Conservation (phyloP, 441 rosid species). For the Mallotus repandus region DNA sequence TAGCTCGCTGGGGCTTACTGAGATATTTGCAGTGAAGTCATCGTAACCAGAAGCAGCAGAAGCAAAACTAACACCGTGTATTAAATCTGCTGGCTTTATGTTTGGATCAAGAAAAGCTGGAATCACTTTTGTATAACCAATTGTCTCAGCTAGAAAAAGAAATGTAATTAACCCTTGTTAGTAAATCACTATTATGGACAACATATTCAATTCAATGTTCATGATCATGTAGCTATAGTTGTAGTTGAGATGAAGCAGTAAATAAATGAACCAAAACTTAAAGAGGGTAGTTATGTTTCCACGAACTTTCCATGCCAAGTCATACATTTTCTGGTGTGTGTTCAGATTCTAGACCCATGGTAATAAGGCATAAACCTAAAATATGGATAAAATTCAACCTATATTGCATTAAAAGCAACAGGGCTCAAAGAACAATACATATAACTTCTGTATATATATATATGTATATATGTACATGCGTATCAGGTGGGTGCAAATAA, state of each 20-base stretch:
- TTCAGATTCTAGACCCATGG: no score
- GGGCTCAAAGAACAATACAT: not conserved
- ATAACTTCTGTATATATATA: no score
- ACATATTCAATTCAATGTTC: not conserved
- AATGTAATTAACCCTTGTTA: no score
- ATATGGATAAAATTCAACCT: not conserved
- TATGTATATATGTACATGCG: no score
- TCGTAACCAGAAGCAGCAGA: conserved; percentile 92
- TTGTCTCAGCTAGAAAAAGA: conserved; percentile 42
- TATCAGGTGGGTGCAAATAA: not conserved
- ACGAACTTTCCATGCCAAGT: not conserved
- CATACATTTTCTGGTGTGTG: no score
- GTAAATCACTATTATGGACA: not conserved
- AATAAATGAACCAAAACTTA: not conserved
- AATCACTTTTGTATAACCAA: conserved; percentile 53
- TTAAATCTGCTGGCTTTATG: conserved; percentile 41
- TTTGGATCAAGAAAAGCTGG: conserved; percentile 70
- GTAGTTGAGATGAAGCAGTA: not conserved
- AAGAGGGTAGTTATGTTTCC: conserved; percentile 3
- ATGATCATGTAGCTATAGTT: no score
- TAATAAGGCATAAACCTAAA: not conserved
- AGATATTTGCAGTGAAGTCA: conserved; percentile 74
- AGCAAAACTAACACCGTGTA: conserved; percentile 82
- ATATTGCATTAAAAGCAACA: not conserved
- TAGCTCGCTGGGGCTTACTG: conserved; percentile 38